phyloP scores from a whole-genome alignment of 176 grass and related monocot genomes.

The Secale cereale region DNA sequence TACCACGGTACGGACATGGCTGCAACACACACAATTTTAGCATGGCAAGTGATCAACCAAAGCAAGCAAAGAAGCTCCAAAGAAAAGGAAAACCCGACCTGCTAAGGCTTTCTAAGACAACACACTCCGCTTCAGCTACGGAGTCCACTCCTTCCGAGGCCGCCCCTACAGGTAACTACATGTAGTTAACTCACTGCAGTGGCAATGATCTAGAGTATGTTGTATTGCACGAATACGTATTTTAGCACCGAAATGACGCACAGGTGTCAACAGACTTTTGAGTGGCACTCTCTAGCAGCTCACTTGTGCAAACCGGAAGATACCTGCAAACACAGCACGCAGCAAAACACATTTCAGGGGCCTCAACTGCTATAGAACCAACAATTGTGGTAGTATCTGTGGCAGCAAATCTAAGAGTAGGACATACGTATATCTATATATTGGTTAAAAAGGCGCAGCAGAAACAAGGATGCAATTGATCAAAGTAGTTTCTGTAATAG shows the following conservation, averaged over 20 bases:
- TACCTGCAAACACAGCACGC: conserved; percentile 51
- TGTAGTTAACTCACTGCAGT: conserved; percentile 24
- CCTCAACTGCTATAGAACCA: neutral
- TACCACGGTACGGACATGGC: conserved; percentile 79
- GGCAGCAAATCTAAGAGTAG: neutral
- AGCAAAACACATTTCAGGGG: neutral
- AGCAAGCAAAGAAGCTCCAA: neutral
- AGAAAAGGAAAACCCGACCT: conserved; percentile 37
- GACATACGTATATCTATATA: neutral
- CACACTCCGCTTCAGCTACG: conserved; percentile 72
- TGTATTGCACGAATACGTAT: neutral
- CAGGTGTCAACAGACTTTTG: conserved; percentile 72
- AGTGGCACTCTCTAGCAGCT: conserved; percentile 78
- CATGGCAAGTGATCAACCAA: neutral
- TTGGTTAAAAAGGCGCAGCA: neutral
- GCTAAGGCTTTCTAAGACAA: conserved; percentile 89
- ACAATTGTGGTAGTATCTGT: neutral
- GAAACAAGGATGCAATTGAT: neutral
- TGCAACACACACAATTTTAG: conserved; percentile 10
- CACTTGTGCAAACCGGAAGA: conserved; percentile 72
- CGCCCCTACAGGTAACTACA: conserved; percentile 60
- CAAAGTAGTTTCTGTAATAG: neutral
- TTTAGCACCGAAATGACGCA: conserved; percentile 26
- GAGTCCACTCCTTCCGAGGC: conserved; percentile 72
- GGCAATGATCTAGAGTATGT: neutral